These are phyloP conservation scores for Neurospora sublineolata DNA, from an alignment of 495 filamentous ascomycete genomes.

Conservation along the genomic window DNA sequence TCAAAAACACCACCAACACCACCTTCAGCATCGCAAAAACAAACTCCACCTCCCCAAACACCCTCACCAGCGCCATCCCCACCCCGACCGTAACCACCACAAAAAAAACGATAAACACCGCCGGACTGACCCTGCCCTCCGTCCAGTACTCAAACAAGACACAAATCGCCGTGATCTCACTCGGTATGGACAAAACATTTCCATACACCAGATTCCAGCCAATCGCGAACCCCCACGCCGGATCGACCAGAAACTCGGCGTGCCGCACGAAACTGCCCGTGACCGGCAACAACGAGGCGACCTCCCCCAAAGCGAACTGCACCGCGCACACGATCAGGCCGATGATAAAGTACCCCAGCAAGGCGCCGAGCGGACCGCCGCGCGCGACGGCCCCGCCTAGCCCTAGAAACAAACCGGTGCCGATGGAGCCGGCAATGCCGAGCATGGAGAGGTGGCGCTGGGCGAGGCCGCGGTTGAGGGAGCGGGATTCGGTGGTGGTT, in stretches of 20 bases:
- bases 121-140: slow-evolving; percentile 22
- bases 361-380: slow-evolving; percentile 37
- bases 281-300: slow-evolving; percentile 51
- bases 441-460: slow-evolving; percentile 41
- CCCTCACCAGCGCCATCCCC: slow-evolving; percentile 42
- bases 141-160: slow-evolving; percentile 49
- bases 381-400: slow-evolving; percentile 37
- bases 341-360: slow-evolving; percentile 43
- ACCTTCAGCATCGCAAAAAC: slow-evolving; percentile 51
- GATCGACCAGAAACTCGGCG: slow-evolving; percentile 62
- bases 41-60: slow-evolving; percentile 55
- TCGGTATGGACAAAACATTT: slow-evolving; percentile 39
- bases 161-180: slow-evolving; percentile 50
- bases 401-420: slow-evolving; percentile 46
- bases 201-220: slow-evolving; percentile 49
- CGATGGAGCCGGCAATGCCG: slow-evolving; percentile 34
- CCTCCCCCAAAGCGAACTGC: slow-evolving; percentile 47
- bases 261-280: slow-evolving; percentile 49
- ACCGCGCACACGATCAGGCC: slow-evolving; percentile 40
- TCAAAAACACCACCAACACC: slow-evolving; percentile 50
- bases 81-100: slow-evolving; percentile 43
- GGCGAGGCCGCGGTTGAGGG: slow-evolving; percentile 30
- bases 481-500: slow-evolving; percentile 23
- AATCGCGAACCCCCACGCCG: slow-evolving; percentile 69
- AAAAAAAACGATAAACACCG: slow-evolving; percentile 44